A percentile compares a stretch with the other conserved stretches of the same genome.
Conservation (phyloP, 306 rosid species). For the Canavalia gladiata region DNA sequence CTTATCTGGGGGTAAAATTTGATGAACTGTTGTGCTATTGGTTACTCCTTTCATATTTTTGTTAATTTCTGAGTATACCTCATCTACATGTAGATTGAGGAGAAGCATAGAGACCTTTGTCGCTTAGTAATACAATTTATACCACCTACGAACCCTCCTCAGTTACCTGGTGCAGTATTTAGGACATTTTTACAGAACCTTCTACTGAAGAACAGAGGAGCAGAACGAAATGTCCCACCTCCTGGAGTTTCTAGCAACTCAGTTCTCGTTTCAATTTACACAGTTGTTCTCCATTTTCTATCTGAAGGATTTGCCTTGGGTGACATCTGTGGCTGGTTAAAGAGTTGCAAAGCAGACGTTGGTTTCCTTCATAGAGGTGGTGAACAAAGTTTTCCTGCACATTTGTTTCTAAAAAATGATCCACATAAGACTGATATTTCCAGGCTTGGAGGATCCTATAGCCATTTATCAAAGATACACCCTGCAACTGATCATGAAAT, state of each 20-base stretch:
- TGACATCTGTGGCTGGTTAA: constrained; percentile 81
- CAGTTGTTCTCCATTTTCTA: constrained; percentile 90
- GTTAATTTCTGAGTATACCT: constrained; percentile 26
- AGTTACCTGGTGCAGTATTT: constrained; percentile 92
- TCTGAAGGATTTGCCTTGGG: constrained; percentile 95
- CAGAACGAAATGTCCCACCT: constrained; percentile 81
- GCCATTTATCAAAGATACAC: constrained; percentile 76
- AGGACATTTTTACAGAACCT: constrained; percentile 83
- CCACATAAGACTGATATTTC: constrained; percentile 75
- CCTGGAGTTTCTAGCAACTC: constrained; percentile 92
- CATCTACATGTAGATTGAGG: constrained; percentile 77
- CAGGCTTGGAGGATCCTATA: constrained; percentile 95
- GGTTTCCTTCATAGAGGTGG: constrained; percentile 99
- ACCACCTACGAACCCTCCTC: constrained; percentile 85
- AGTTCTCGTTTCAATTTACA: constrained; percentile 86
- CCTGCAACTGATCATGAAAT: constrained; percentile 67
- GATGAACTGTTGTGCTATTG: constrained; percentile 6
- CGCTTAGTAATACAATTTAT: constrained; percentile 90
- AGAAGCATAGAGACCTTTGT: constrained; percentile 97
- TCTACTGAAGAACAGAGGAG: constrained; percentile 87
- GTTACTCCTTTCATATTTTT: constrained; percentile 36
- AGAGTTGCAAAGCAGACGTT: constrained; percentile 71
- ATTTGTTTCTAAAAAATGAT: constrained; percentile 73
- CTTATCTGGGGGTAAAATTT: constrained; percentile 21
- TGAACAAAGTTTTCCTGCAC: constrained; percentile 78